Conservation (phyloP, 2,329 filamentous ascomycete species). For the Bertia moriformis region DNA sequence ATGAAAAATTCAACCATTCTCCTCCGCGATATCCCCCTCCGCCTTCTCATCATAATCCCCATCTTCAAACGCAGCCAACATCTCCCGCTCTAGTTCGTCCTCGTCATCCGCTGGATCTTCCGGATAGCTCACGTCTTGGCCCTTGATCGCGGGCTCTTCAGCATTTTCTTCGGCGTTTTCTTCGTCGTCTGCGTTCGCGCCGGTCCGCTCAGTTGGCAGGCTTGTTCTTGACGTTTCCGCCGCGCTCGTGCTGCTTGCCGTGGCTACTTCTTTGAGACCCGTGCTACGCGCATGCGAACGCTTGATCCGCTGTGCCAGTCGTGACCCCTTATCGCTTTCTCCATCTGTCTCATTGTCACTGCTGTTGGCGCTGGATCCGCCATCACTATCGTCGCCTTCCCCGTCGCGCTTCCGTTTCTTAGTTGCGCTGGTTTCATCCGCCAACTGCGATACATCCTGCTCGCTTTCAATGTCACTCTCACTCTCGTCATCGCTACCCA, state of each 20-base stretch:
- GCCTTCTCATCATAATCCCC: conserved; percentile 11
- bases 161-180: conserved; percentile 16
- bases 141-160: conserved; percentile 13
- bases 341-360: conserved; percentile 2
- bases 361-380: background rate
- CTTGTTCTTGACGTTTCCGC: conserved; percentile 2
- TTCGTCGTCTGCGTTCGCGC: conserved; percentile 9
- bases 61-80: conserved; percentile 26
- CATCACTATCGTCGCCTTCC: conserved; percentile 4
- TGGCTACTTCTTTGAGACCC: conserved; percentile 2
- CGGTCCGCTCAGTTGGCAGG: background rate
- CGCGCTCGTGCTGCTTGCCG: background rate
- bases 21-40: background rate
- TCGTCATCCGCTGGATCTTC: conserved; percentile 24
- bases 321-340: conserved; percentile 6
- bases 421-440: background rate
- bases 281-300: conserved; percentile 2
- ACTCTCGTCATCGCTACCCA: conserved; percentile 19
- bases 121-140: conserved; percentile 9
- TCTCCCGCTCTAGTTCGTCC: conserved; percentile 28
- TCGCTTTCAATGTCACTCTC: conserved; percentile 16
- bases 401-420: conserved; percentile 4
- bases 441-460: conserved; percentile 13
- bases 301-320: conserved; percentile 4
- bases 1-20: background rate